Base-by-base conservation (phyloP, 208 protist genomes). In the Naegleria fowleri region DNA sequence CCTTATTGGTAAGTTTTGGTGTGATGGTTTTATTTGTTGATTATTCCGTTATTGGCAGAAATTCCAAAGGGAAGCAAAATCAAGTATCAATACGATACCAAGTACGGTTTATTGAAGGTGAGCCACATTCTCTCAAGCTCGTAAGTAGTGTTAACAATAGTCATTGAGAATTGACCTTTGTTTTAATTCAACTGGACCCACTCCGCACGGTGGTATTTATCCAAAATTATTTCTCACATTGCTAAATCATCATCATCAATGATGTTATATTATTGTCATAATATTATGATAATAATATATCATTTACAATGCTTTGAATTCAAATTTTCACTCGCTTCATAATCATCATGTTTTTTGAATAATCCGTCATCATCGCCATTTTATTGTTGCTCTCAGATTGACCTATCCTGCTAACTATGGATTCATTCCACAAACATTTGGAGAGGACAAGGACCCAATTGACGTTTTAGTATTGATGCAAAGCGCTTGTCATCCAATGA, bases 1-100 rank as follows among this genome's bases (percentile, higher is more conserved):
- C n/a, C 16, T 86, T 29, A 86, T 86, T 86, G 55, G 55, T 67
- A 67, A 29, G 55, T 67, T 29, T 67, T 67, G 22, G 55, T 15
- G 6, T 67, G 22, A 29, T 29, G 22, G 13, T 29, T 67, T 29
- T n/a, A 51, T 51, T 87, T 87, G 43, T 58, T 58, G 11, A 55
- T 55, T n/a, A 67, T 91, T 36, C 67, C 85, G 67, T 67, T 67
- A 67, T 67, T 67, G 55, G 11, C 22, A 67, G 90, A 91, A 75
- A 91, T 91, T 48, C 90, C 90, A 79, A 79, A 48, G 67, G 90
- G 90, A 19, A 52, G 41, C 52, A 91, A 91, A 39, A 59, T 91
- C 13, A 91, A 91, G 87, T 91, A 91, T 89, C 48, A 91, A 75
- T 38, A 51, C n/a, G 90, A 91, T 40, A 91, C 43, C n/a, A 58